Conservation (phyloP, 345 rosid species). For the Pistacia vera region DNA sequence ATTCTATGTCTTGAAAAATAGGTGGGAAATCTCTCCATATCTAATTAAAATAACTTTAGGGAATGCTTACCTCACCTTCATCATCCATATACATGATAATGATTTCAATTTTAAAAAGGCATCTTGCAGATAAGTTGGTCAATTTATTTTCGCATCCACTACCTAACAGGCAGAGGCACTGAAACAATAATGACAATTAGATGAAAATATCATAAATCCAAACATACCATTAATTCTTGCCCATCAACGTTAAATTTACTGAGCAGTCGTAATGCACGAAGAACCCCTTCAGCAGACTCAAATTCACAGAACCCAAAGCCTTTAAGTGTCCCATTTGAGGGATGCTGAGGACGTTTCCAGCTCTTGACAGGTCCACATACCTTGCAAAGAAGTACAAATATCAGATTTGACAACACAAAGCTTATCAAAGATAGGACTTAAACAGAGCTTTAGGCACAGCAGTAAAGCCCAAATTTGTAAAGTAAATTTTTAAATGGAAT, state of each 20-base stretch:
- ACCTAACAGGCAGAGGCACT: not conserved
- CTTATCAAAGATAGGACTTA: not conserved
- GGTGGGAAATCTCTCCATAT: not conserved
- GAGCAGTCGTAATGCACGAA: constrained; percentile 88
- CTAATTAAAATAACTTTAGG: not conserved
- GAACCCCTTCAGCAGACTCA: constrained; percentile 95
- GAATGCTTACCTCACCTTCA: not conserved
- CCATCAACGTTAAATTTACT: constrained; percentile 89
- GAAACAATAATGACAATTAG: constrained; percentile 2
- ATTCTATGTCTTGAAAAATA: not conserved
- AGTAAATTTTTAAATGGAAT: not conserved
- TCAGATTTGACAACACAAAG: not conserved
- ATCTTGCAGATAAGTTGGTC: not conserved
- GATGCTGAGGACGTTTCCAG: constrained; percentile 89
- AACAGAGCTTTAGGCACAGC: not conserved
- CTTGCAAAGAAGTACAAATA: constrained; percentile 40
- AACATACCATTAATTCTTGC: constrained; percentile 85
- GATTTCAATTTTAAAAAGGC: not conserved
- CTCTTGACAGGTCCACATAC: constrained; percentile 91
- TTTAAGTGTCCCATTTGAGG: constrained; percentile 77
- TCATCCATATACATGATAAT: not conserved
- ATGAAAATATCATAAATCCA: constrained; percentile 11
- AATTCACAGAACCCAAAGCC: constrained; percentile 97
- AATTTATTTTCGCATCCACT: not conserved
- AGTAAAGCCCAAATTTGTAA: not conserved